These are phyloP conservation scores for Trapa bicornis DNA, from an alignment of 345 rosid species.

Conservation along the genomic window DNA sequence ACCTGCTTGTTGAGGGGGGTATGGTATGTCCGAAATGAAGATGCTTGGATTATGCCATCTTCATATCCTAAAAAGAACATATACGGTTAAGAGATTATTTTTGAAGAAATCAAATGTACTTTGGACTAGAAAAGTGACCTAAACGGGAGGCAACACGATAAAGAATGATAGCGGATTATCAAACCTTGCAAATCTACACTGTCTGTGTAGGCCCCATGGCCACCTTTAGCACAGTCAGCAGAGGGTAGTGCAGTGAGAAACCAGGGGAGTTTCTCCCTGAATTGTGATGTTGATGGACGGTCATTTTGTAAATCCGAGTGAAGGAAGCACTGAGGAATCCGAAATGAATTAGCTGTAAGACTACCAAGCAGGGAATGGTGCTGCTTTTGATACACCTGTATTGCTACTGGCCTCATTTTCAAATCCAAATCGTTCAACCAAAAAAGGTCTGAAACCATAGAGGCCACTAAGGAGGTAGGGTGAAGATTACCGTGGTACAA, in stretches of 20 bases:
- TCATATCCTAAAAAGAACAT: conserved; percentile 44
- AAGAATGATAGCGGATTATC: not conserved
- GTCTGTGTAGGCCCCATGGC: conserved; percentile 89
- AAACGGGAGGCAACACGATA: not conserved
- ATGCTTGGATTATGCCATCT: conserved; percentile 67
- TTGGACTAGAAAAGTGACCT: not conserved
- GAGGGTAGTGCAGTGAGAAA: conserved; percentile 91
- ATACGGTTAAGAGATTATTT: conserved; percentile 1
- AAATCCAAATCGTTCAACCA: not conserved
- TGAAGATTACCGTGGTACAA: conserved; percentile 73
- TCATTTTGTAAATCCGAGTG: conserved; percentile 75
- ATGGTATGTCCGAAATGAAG: conserved; percentile 98
- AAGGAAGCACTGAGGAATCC: conserved; percentile 67
- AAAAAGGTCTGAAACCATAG: not conserved
- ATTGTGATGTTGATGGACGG: conserved; percentile 80
- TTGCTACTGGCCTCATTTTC: not conserved
- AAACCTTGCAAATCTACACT: conserved; percentile 84
- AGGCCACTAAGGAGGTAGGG: not conserved
- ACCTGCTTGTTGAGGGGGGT: conserved; percentile 97
- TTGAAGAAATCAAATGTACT: not conserved
- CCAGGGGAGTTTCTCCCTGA: conserved; percentile 92
- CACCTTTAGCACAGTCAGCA: conserved; percentile 96
- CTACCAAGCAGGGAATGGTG: not conserved
- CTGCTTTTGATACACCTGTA: not conserved
- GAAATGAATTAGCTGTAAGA: conserved; percentile 1